Base-by-base conservation (phyloP, 495 filamentous ascomycete genomes). In the Xylaria cubensis region DNA sequence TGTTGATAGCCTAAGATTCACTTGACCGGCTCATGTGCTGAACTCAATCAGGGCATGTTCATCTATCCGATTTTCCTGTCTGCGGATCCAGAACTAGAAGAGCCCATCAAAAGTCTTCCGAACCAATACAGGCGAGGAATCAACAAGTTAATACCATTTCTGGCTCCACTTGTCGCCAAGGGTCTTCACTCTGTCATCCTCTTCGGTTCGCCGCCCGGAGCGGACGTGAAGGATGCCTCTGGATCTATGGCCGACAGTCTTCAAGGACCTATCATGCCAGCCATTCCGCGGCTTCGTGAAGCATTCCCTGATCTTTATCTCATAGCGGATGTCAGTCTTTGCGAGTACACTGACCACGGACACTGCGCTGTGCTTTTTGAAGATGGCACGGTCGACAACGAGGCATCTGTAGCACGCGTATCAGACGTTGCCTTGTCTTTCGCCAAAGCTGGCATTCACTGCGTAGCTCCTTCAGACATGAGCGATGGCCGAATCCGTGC, bases 61-160 rank as follows among this genome's bases (percentile, higher is more conserved):
- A 94, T 95, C 39, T 94, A 93, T 79, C 93, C 93, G 0, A 84
- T 95, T 39, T 95, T 95, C 82, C 90, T 95, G 72, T 92, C 93
- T 73, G 93, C 94, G 79, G 87, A 90, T 64, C 87, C 89, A 4
- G 91, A 95, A 74, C 92, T 94, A 83, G 91, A 93, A 82, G 90
- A 87, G 0, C 86, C 89, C 32, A 93, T 95, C 55, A 87, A 92
- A 46, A 93, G 91, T 36, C 86, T 95, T 9, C 93, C 93, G 0
- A 90, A 90, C 74, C 92, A 94, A 81, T 82, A 89, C 79, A 91
- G 93, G 64, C 88, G 90, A 56, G 93, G 93, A 53, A 74, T 94
- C 72, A 94, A 95, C 78, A 92, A 88, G 48, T 73, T 95, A 66
- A 82, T 93, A 15, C 87, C 92, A 4, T 92, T 93, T 75, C 85